Evolutionary conservation across 2,329 filamentous ascomycete species (phyloP), one percentile per base, ranked within the genome.

Genomic region (Meredithiella fracta): DNA sequence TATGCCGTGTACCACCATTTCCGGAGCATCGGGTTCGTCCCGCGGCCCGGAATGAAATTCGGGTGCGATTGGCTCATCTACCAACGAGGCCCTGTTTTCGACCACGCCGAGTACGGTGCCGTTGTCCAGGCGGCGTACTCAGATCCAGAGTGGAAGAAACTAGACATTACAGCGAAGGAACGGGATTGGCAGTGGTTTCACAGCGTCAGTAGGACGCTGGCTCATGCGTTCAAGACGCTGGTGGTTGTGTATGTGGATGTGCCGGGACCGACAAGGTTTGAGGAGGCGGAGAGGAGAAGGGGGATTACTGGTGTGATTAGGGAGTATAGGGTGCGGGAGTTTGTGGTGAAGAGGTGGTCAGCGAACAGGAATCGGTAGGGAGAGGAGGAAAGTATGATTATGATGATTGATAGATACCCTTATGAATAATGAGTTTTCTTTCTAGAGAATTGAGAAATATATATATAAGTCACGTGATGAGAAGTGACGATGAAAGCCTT

Each of bases 1-100:
- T 98, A 97, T 64, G 82, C 81, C 11, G 87, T 87, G 17, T 98
- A 95, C 67, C 92, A 98, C 65, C 91, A 98, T 66, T 98, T 95
- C 70, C 84, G 92, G 38, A 94, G 89, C 0, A 74, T 97, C 0
- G 92, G 92, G 23, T 98, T 92, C 91, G 87, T 96, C 1, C 85
- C 94, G 0, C 83, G 94, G 14, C 82, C 86, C 3, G 94, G 92
- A 37, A 83, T 94, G 66, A 98, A 98, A 65, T 98, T 98, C 63
- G 87, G 86, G 22, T 86, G 89, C 8, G 92, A 98, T 67, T 96
- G 87, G 72, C 72, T 98, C n/a, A 77, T 98, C 6, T 98, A 98
- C 69, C 83, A 88, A 57, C 83, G 89, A 20, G 92, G 92, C 0
- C 92, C 92, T 0, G 91, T 92, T 0, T 97, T 98, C 67, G 82